phyloP scores from a whole-genome alignment of 352 stramenopile species.

The Pythium brassicae region DNA sequence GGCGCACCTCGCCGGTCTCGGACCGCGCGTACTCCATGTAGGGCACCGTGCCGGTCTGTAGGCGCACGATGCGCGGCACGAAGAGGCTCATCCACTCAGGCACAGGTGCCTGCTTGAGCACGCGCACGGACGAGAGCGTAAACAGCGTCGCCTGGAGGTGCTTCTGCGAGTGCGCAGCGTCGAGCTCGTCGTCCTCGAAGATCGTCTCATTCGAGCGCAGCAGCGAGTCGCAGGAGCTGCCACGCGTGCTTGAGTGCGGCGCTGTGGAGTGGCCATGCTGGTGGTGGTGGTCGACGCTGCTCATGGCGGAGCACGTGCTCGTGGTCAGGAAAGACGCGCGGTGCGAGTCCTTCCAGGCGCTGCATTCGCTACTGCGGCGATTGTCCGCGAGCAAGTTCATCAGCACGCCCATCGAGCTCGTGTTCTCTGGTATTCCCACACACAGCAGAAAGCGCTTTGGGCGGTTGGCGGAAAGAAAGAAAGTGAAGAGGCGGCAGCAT shows the following conservation, averaged over 20 bases:
- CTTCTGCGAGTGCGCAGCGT: constrained; percentile 25
- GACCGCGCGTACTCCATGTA: constrained; percentile 66
- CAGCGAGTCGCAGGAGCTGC: constrained; percentile 13
- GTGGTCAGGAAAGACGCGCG: constrained; percentile 43
- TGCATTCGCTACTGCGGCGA: constrained; percentile 4
- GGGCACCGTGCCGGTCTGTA: constrained; percentile 54
- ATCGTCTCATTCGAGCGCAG: constrained; percentile 24
- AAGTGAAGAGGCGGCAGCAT: not conserved
- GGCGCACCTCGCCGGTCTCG: constrained; percentile 46
- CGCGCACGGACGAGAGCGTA: constrained; percentile 30
- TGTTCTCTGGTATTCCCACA: too few species aligned
- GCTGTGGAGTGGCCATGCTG: not conserved
- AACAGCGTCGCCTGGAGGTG: constrained; percentile 56
- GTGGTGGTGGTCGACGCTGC: constrained; percentile 6
- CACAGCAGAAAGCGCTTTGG: not conserved
- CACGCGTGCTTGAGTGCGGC: constrained; percentile 4
- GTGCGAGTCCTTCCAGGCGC: constrained; percentile 18
- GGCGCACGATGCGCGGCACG: constrained; percentile 49
- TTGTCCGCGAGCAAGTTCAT: constrained; percentile 4
- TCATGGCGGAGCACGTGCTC: constrained; percentile 41
- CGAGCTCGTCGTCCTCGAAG: constrained; percentile 28
- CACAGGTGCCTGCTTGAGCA: constrained; percentile 64
- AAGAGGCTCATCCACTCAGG: constrained; percentile 80
- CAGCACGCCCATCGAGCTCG: constrained; percentile 5
- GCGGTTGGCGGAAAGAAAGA: not conserved